Base-by-base conservation (phyloP, 805 yeast genomes). In the Lachancea sp. region DNA sequence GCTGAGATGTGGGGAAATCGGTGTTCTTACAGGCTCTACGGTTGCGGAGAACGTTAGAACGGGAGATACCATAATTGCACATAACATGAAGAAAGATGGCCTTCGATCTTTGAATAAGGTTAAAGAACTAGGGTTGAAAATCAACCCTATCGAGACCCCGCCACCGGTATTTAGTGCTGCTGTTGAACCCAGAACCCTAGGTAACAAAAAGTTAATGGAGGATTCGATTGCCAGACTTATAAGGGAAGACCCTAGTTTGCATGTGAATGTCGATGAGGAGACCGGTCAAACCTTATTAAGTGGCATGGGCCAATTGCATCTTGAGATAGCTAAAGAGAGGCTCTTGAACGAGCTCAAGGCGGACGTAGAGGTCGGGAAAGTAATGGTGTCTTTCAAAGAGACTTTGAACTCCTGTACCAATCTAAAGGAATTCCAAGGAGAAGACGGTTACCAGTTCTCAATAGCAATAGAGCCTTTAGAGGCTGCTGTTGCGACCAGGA, bases 301-400 rank as follows among this genome's bases (percentile, higher is more conserved):
- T 42, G 98, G 98, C 51, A 89, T 90, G 96, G 98, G 98, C 46
- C 98, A 92, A 56, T 69, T 92, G 35, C 98, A 92, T 64, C 69
- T 92, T 36, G 97, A 92, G 50, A 88, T 92, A 49, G 83, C 92
- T 1, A 72, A 71, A 35, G 92, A 86, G 52, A 70, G 97, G 41
- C 70, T 88, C 30, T 64, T 85, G n/a, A 75, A 74, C 31, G 95
- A 87, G 43, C 70, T 88, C 72, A 81, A 82, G 58, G 96, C 95
- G 2, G 78, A 80, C 41, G 83, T 85, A 1, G 80, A 79, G 23
- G 71, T 87, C 29, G 88, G 96, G 34, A 80, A 80, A 38, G 85
- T 92, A 16, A 85, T 79, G 67, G 96, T 92, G 4, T 83, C 97
- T 0, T 90, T 84, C 60, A 87, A 85, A 55, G 98, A 92, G 60